Percentiles rank a stretch among this genome's conserved stretches.
phyloP scores from a whole-genome alignment of 352 stramenopile species.

The Phytopythium montanum region DNA sequence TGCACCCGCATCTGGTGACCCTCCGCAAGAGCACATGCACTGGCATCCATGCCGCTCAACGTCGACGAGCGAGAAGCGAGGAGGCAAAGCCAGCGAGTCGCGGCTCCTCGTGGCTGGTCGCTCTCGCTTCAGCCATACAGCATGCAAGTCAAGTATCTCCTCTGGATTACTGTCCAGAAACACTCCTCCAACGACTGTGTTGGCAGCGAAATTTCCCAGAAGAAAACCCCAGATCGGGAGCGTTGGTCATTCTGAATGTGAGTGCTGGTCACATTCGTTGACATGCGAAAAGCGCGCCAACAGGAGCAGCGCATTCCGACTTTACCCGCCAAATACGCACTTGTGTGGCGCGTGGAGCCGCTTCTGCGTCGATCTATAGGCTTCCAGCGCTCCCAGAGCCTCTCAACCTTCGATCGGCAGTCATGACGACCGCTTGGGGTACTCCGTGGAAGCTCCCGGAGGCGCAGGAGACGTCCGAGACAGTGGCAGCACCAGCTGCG shows the following conservation, averaged over 20 bases:
- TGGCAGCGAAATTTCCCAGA: neutral
- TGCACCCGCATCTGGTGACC: neutral
- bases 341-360: neutral
- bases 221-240: neutral
- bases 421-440: constrained; percentile 2
- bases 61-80: too few species aligned
- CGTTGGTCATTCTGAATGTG: neutral
- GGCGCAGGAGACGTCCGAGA: constrained; percentile 15
- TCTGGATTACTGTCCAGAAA: neutral
- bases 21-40: too few species aligned
- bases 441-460: constrained; percentile 7
- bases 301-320: neutral
- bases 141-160: neutral
- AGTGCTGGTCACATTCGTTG: neutral
- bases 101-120: too few species aligned
- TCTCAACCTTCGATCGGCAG: too few species aligned
- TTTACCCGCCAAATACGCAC: neutral
- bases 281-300: constrained; percentile 1
- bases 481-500: constrained; percentile 11
- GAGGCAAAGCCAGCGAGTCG: too few species aligned
- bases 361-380: neutral
- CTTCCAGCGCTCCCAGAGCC: neutral
- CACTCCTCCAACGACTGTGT: neutral
- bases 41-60: too few species aligned
- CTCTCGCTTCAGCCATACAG: too few species aligned